Base-by-base conservation (phyloP, 1,139 yeast species). In the Blastobotrys arbuscula region DNA sequence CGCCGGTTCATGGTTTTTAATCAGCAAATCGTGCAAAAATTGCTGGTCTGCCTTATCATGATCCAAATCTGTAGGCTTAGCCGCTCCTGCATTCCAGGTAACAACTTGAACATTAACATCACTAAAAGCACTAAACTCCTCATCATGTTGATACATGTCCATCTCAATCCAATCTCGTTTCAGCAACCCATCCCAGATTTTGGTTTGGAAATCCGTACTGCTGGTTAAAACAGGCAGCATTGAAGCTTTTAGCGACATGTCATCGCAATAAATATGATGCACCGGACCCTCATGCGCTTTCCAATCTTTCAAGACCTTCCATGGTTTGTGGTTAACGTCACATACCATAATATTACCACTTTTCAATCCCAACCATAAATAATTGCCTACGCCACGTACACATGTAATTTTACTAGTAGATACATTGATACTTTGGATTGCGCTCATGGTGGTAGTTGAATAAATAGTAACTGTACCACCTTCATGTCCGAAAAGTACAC, bases 41-140 rank as follows among this genome's bases (percentile, higher is more conserved):
- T 48, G 49, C 6, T 51, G 44, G 37, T 58, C 60, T 7, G 55
- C 49, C 7, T 42, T 45, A 28, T 55, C 55, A 2, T 55, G 47
- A n/a, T 60, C 63, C 40, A 70, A 51, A 33, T 62, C 66, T 0
- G 58, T 46, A 0, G 76, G 74, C 24, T 60, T 59, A 2, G 70
- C 59, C 1, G 74, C 73, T 6, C 74, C 76, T 5, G 71, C 69
- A 49, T 72, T 72, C 76, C 76, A 72, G 2, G 74, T 67, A 28
- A 72, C 55, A 3, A 71, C 58, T 34, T 62, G 61, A 6, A 67
- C 66, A 12, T 54, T 50, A 9, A 67, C 43, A 6, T 59, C 57
- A 10, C 58, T 50, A 43, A 64, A 59, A 1, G 55, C 35, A 42
- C 69, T 64, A 48, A 57, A 69, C 34, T 59, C 63, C 10, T 52